Conservation (phyloP, 805 yeast genomes). For the Suhomyces emberorum region DNA sequence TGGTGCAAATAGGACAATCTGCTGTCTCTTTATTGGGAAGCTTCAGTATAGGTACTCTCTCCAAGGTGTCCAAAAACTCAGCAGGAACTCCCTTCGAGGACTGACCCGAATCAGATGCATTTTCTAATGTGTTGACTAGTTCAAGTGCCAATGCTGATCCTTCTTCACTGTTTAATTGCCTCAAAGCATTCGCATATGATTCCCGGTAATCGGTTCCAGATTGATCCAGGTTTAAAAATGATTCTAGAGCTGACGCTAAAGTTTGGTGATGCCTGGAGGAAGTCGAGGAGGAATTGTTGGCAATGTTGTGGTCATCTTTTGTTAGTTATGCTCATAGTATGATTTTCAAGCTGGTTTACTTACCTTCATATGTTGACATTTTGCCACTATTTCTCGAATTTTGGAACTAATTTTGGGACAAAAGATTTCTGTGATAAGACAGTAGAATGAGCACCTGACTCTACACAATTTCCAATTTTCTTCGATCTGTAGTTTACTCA, state of each 20-base stretch:
- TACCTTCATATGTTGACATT: slow-evolving; percentile 47
- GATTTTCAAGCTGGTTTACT: too few relatives aligned
- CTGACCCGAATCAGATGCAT: slow-evolving; percentile 4
- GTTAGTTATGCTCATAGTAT: too few relatives aligned
- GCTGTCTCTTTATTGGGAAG: slow-evolving; percentile 48
- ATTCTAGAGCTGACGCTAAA: slow-evolving; percentile 31
- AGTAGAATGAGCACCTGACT: too few relatives aligned
- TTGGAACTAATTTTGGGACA: too few relatives aligned
- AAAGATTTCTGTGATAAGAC: too few relatives aligned
- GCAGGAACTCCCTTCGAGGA: slow-evolving; percentile 56
- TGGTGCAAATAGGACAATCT: slow-evolving; percentile 83
- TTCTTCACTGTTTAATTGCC: slow-evolving; percentile 27
- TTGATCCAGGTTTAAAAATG: slow-evolving; percentile 23
- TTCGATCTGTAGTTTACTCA: too few relatives aligned
- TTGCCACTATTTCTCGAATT: too few relatives aligned
- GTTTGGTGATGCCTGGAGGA: slow-evolving; percentile 31
- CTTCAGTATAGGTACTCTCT: slow-evolving; percentile 48
- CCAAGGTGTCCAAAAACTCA: slow-evolving; percentile 70
- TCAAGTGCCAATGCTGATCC: slow-evolving; percentile 28
- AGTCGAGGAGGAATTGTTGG: slow-evolving; percentile 29
- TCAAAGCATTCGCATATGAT: slow-evolving; percentile 30
- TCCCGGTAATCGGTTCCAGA: slow-evolving; percentile 16
- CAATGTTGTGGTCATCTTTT: slow-evolving; percentile 39
- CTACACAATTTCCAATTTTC: too few relatives aligned
- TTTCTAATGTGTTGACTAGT: slow-evolving; percentile 21